Percentiles rank a stretch among this genome's conserved stretches.
Conservation (phyloP, 2,329 filamentous ascomycete genomes). For the Spiromastix sp. region DNA sequence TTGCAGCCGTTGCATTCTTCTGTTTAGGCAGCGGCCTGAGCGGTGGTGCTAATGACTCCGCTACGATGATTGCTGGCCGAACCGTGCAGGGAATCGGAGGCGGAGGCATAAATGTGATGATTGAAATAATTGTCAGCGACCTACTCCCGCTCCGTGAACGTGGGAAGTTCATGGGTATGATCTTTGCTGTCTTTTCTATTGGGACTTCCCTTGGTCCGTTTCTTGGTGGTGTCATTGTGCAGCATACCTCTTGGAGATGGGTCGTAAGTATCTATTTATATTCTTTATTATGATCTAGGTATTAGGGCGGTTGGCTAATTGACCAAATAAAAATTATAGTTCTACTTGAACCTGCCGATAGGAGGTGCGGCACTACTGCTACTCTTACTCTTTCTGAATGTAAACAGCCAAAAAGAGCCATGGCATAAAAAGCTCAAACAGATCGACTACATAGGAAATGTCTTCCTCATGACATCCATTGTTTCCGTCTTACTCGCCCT, state of each 20-base stretch:
- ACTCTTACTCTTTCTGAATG: conserved; percentile 33
- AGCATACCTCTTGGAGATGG: conserved; percentile 18
- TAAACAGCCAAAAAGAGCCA: conserved; percentile 22
- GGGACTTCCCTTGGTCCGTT: conserved; percentile 28
- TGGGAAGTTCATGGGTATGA: conserved; percentile 31
- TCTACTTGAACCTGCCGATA: conserved; percentile 18
- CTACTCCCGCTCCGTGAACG: conserved; percentile 40
- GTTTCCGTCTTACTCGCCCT: conserved; percentile 23
- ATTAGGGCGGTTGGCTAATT: too few relatives aligned
- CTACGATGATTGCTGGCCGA: conserved; percentile 43
- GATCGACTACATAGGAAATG: conserved; percentile 32
- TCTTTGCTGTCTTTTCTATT: conserved; percentile 30
- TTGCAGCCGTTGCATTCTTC: conserved; percentile 35
- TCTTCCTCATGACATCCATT: conserved; percentile 22
- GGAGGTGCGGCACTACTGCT: conserved; percentile 12
- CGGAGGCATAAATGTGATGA: conserved; percentile 33
- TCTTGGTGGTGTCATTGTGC: conserved; percentile 13
- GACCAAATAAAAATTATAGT: too few relatives aligned
- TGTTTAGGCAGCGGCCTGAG: conserved; percentile 42
- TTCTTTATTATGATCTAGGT: too few relatives aligned
- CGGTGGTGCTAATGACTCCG: conserved; percentile 34
- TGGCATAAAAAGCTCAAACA: conserved; percentile 24
- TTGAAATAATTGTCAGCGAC: conserved; percentile 42
- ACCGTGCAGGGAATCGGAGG: conserved; percentile 43
- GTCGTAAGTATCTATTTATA: too few relatives aligned